Evolutionary conservation across 192 early-diverging fungal species (phyloP), one percentile per base, ranked within the genome.

Genomic region (Coemansia sp.): DNA sequence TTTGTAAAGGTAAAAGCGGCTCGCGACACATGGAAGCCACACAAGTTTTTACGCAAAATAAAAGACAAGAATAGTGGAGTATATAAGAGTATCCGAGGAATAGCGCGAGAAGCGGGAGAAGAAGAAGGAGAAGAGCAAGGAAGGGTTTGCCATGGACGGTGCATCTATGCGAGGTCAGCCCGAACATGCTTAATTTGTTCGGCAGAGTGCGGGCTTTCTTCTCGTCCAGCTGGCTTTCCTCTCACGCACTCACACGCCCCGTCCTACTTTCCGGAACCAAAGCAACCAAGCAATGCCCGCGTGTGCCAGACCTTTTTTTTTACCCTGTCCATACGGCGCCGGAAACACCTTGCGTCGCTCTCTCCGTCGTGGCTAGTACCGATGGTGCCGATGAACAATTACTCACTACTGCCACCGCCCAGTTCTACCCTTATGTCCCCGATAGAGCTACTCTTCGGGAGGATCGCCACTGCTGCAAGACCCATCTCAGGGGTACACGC

Each of bases 141-240:
- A 52, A 22, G 50, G 10, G 36, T 38, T 46, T 46, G 16, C 5
- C 12, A 46, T 50, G 22, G 53, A 57, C 4, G 53, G 53, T 57
- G 50, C 50, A 52, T 27, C 29, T 57, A 57, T 57, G 53, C 27
- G 11, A 57, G 53, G 53, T 57, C 53, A 57, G 53, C 53, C 53
- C 53, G 27, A 29, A 31, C 53, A 57, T 57, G 53, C 53, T 57
- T 57, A 57, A 57, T 57, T 57, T 57, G 27, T n/a, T 57, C 53
- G 53, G 53, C 53, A 57, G 24, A 57, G 53, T 31, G 53, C 53
- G 53, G 53, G 53, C 27, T 27, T 57, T 50, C 49, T 31, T 57
- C 49, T 31, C 31, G 53, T n/a, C 53, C 53, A 18, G 47, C 47
- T 50, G 47, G 47, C 53, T 12, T 3, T 49, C 52, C 52, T 53